Conservation (phyloP, 495 filamentous ascomycete species). For the Beverwykella pulmonaria region DNA sequence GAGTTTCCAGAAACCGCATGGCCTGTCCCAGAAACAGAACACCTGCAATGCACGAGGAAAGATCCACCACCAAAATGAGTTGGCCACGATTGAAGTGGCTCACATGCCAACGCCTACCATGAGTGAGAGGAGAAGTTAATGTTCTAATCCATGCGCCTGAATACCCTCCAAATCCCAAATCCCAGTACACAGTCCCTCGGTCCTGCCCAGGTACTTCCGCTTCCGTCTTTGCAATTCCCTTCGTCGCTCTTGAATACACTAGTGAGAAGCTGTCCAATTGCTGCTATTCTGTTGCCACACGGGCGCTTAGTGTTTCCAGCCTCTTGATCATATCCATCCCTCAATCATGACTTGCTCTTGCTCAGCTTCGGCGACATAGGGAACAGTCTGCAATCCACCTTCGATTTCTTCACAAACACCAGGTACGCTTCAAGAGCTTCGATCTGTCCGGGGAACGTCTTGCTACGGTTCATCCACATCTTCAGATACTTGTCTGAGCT, state of each 20-base stretch:
- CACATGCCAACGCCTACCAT: background rate
- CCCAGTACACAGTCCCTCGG: background rate
- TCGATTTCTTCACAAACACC: conserved; percentile 14
- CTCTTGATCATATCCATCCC: background rate
- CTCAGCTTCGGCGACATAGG: background rate
- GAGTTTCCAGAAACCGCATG: background rate
- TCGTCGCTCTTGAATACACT: background rate
- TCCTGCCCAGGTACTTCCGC: background rate
- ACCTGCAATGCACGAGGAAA: background rate
- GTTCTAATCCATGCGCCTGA: background rate
- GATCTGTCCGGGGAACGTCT: conserved; percentile 14
- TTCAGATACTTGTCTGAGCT: conserved; percentile 19
- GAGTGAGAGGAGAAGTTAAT: background rate
- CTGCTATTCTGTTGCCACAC: too few relatives aligned
- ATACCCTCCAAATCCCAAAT: background rate
- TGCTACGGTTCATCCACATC: conserved; percentile 21
- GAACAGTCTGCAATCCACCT: conserved; percentile 12
- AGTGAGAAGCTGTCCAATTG: too few relatives aligned
- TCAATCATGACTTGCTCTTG: background rate
- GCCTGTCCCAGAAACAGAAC: background rate
- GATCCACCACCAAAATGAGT: too few relatives aligned
- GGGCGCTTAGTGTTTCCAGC: background rate
- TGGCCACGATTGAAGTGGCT: too few relatives aligned
- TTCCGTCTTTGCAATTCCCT: background rate
- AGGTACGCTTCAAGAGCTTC: conserved; percentile 13